Evolutionary conservation across 2,329 filamentous ascomycete species (phyloP), one percentile per base, ranked within the genome.

Genomic region (Nemania serpens): DNA sequence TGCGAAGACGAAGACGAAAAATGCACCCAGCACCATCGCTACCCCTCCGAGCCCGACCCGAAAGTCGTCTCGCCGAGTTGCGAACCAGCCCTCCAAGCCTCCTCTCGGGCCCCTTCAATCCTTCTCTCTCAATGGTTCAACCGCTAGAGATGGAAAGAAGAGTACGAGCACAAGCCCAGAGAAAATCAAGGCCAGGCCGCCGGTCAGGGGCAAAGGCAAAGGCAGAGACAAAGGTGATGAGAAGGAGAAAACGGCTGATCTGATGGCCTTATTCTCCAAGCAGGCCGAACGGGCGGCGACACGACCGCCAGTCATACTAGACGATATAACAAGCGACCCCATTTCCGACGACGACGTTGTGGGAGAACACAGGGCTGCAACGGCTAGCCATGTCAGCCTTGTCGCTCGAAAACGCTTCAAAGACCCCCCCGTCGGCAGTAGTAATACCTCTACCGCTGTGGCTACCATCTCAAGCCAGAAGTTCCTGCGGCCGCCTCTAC

Each of bases 291-390:
- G 78, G 41, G 78, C 77, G 18, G 71, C 77, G 36, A 75, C 73
- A 55, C 67, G 73, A 1, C 70, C 74, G n/a, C 69, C 70, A 2
- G 64, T 66, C 9, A 71, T 69, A 47, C 66, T 79, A 34, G 81
- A 84, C 61, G 82, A 85, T 62, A 80, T 84, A 39, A 75, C 79
- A 52, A 82, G 79, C 75, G 82, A 85, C 65, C 80, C 81, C 1
- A 86, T 88, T 68, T 88, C 85, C 34, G 85, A 86, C 53, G 83
- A 86, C 55, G 84, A 87, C 67, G 81, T 84, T 33, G 79, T 87
- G 36, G 78, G 77, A 5, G 80, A 83, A 34, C 75, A 79, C 63
- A 83, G 77, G 62, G 77, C 80, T 1, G 81, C 79, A 60, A 77
- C 75, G 2, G 77, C 80, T 17, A 88, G 85, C 66, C 71, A 86